Percentiles rank a stretch among this genome's conserved stretches.
Evolutionary conservation across 2,329 filamentous ascomycete genomes (phyloP).

Genomic region (Colletotrichum lindemuthianum): DNA sequence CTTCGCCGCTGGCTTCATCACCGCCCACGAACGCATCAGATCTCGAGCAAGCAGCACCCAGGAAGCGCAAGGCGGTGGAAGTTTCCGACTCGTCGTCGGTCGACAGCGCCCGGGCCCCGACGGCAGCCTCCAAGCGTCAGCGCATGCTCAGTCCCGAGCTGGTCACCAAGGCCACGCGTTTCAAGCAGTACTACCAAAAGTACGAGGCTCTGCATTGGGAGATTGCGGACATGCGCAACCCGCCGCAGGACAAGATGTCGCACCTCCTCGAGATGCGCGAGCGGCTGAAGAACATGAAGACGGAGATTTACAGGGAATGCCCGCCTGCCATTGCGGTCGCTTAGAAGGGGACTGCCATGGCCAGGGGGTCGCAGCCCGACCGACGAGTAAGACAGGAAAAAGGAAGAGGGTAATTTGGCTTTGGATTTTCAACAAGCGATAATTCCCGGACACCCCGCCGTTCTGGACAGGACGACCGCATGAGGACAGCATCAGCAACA

Average conservation of each 20-base stretch:
- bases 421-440: constrained; percentile 27
- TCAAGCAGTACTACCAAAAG: constrained; percentile 65
- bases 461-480: constrained; percentile 33
- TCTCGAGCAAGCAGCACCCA: constrained; percentile 58
- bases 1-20: constrained; percentile 72
- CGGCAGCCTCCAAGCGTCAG: constrained; percentile 47
- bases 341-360: constrained; percentile 16
- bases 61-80: constrained; percentile 56
- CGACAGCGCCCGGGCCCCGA: constrained; percentile 34
- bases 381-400: constrained; percentile 5
- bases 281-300: constrained; percentile 66
- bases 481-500: constrained; percentile 35
- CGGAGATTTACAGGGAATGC: constrained; percentile 63
- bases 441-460: constrained; percentile 28
- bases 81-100: constrained; percentile 32
- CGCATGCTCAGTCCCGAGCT: constrained; percentile 57
- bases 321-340: constrained; percentile 41
- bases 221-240: constrained; percentile 60
- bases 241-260: constrained; percentile 60
- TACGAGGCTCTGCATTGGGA: constrained; percentile 68
- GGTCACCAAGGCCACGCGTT: constrained; percentile 63
- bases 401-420: constrained; percentile 14
- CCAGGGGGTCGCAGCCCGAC: neutral
- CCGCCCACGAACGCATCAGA: constrained; percentile 74
- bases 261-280: constrained; percentile 65